These are phyloP conservation scores for Arthrobotrys pseudoclavata DNA, from an alignment of 2,329 filamentous ascomycete species.

Conservation along the genomic window DNA sequence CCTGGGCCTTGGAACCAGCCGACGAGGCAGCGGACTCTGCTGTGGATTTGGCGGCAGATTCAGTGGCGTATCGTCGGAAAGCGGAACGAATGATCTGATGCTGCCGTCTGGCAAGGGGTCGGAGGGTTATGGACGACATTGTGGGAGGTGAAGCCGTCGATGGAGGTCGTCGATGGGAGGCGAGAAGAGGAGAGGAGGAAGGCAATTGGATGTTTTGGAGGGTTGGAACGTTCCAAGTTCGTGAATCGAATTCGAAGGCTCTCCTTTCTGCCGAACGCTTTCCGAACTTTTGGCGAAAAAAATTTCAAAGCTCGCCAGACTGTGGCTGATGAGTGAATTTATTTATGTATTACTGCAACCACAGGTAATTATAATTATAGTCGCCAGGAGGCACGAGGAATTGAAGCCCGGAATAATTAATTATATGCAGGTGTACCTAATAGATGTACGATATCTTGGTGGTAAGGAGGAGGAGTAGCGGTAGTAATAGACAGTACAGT, in stretches of 20 bases:
- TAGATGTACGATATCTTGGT: too few relatives aligned
- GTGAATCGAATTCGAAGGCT: slow-evolving; percentile 18
- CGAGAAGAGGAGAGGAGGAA: slow-evolving; percentile 10
- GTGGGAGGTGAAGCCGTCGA: slow-evolving; percentile 21
- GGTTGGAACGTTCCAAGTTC: slow-evolving; percentile 30
- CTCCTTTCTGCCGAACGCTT: slow-evolving; percentile 58
- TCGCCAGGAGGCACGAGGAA: not conserved
- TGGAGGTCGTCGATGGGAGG: slow-evolving; percentile 24
- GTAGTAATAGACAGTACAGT: too few relatives aligned
- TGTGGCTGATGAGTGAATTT: slow-evolving; percentile 60
- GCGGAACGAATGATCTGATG: slow-evolving; percentile 55
- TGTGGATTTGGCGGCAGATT: slow-evolving; percentile 55
- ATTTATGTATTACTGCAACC: not conserved
- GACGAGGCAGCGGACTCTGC: slow-evolving; percentile 53
- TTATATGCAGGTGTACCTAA: too few relatives aligned
- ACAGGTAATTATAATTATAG: not conserved
- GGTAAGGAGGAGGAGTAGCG: too few relatives aligned
- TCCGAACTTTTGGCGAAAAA: slow-evolving; percentile 56
- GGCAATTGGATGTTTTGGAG: slow-evolving; percentile 19
- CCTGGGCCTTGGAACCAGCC: slow-evolving; percentile 59
- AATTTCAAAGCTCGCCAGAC: slow-evolving; percentile 54
- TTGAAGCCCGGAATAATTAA: not conserved
- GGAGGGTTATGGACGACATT: slow-evolving; percentile 53
- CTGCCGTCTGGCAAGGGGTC: slow-evolving; percentile 55
- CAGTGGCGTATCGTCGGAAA: slow-evolving; percentile 55